Percentiles rank a stretch among this genome's conserved stretches.
These are phyloP conservation scores for Pilasporangium apinafurcum DNA, from an alignment of 352 stramenopile species.

Conservation along the genomic window DNA sequence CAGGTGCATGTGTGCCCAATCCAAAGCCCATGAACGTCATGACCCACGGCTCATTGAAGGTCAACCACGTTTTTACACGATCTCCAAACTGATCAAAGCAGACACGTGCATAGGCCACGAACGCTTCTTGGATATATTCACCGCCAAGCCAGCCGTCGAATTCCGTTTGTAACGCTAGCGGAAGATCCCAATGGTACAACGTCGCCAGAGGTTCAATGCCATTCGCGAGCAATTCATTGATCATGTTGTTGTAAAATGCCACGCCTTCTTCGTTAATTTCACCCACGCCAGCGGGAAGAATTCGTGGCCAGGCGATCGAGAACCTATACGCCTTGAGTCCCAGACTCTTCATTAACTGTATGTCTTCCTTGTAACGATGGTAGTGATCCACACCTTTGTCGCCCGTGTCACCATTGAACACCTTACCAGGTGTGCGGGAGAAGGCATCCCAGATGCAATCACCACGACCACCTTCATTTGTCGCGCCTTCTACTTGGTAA, in stretches of 20 bases:
- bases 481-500: constrained; percentile 92
- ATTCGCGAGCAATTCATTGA: constrained; percentile 77
- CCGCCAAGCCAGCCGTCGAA: constrained; percentile 67
- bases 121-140: constrained; percentile 46
- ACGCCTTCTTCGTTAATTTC: constrained; percentile 83
- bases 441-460: constrained; percentile 91
- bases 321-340: constrained; percentile 89
- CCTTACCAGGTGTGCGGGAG: constrained; percentile 47
- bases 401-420: constrained; percentile 70
- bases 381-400: constrained; percentile 90
- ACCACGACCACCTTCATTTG: constrained; percentile 78
- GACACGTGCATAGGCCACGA: constrained; percentile 78
- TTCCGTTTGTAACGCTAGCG: constrained; percentile 81
- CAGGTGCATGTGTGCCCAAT: constrained; percentile 78
- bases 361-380: constrained; percentile 83
- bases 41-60: constrained; percentile 90
- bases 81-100: constrained; percentile 90
- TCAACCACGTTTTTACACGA: constrained; percentile 92
- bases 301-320: constrained; percentile 87
- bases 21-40: constrained; percentile 83
- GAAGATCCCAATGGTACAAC: too few relatives aligned
- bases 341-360: constrained; percentile 87
- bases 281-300: constrained; percentile 69
- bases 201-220: constrained; percentile 90
- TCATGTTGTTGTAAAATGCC: constrained; percentile 88